phyloP scores from a whole-genome alignment of 2,329 filamentous ascomycete species.

The Penicillium hesseltinei region DNA sequence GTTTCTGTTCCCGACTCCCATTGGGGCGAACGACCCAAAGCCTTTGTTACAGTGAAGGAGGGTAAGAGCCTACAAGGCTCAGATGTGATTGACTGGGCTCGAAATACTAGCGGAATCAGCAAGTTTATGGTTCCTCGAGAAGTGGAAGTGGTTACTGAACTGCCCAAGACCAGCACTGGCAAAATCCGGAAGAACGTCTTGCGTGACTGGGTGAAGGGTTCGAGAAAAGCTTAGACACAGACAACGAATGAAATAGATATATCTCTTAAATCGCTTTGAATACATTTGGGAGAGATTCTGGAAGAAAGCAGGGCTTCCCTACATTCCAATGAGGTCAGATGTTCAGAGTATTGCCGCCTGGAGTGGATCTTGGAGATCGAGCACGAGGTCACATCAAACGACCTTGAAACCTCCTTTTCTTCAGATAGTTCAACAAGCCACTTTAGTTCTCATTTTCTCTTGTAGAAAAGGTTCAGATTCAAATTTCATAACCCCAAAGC shows the following conservation, averaged over 20 bases:
- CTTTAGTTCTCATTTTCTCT: background rate
- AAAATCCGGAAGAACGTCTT: constrained; percentile 96
- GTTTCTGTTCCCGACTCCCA: constrained; percentile 83
- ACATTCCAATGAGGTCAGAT: constrained; percentile 11
- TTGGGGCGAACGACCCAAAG: constrained; percentile 96
- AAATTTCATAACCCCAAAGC: background rate
- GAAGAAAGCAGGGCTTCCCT: background rate
- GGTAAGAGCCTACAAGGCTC: constrained; percentile 61
- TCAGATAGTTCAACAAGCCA: background rate
- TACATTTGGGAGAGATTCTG: background rate
- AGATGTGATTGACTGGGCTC: constrained; percentile 84
- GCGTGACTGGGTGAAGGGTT: constrained; percentile 73
- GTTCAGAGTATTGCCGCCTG: background rate
- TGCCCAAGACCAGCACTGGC: constrained; percentile 96
- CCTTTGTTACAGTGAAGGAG: constrained; percentile 77
- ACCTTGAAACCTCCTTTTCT: background rate
- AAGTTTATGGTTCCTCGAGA: constrained; percentile 81
- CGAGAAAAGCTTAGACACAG: constrained; percentile 17
- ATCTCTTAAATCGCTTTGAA: background rate
- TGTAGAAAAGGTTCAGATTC: background rate
- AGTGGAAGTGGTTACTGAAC: constrained; percentile 75
- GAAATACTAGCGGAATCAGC: constrained; percentile 74
- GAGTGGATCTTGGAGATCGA: constrained; percentile 2
- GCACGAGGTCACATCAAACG: constrained; percentile 16
- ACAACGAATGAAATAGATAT: background rate